Base-by-base conservation (phyloP, 1,284 basidiomycete genomes). In the Apiotrichum gracile region DNA sequence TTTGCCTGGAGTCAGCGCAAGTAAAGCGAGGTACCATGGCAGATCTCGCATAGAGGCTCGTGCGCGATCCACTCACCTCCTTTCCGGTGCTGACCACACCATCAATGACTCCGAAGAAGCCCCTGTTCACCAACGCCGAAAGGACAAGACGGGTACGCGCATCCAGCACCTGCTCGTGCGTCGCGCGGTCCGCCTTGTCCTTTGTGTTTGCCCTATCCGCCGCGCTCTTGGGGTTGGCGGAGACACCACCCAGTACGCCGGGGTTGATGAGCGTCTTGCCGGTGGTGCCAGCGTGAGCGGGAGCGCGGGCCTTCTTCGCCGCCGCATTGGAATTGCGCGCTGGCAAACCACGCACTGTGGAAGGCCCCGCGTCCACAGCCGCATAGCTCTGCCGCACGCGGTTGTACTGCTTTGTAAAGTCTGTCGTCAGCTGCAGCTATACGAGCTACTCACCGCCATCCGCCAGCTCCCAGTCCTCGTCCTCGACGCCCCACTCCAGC, bases 371-470 rank as follows among this genome's bases (percentile, higher is more conserved):
- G 41, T 40, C 54, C 45, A 26, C 38, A 19, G 60, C 63, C 14
- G 55, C 51, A 25, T 62, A 67, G 68, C 92, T 87, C 69, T 94
- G 91, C 49, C 85, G 79, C 33, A 94, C 79, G 33, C 92, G 86
- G 74, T 96, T 97, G 77, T 89, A 97, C 67, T 94, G 90, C 74
- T 97, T 97, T 29, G 92, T 96, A 64, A 97, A 93, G 76, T 97
- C 92, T 94, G 64, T 16, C 54, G 56, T 51, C 49, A 66, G 63
- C 53, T 9, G 51, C 24, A 52, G 39, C 44, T 14, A 17, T 25
- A 17, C 35, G 33, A 12, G 5, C 66, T 9, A 68, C 78, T 61
- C 48, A 80, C 80, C 80, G 63, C 79, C 76, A 61, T 80, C 76
- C 3, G 88, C 84, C 34, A 88, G 81, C 67, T 91, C 91, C 90